Conservation (phyloP, 2,329 filamentous ascomycete species). For the Colletotrichum salicis region DNA sequence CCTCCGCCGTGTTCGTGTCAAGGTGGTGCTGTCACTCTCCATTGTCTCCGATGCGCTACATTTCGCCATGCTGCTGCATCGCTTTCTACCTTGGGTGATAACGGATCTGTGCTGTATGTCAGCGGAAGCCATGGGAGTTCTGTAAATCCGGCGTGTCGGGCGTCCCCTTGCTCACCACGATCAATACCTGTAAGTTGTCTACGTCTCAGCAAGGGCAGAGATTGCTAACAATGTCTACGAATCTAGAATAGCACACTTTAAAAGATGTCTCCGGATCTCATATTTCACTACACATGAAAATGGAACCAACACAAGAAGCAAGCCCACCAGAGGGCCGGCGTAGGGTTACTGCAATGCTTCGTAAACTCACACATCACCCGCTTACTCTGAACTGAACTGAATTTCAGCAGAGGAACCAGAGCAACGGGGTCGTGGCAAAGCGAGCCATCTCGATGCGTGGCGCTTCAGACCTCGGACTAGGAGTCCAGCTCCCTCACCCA, state of each 20-base stretch:
- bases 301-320: no score
- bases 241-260: background rate
- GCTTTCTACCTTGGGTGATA: background rate
- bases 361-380: no score
- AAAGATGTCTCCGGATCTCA: background rate
- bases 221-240: background rate
- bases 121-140: background rate
- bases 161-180: background rate
- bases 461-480: constrained; percentile 6
- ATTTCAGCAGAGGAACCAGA: background rate
- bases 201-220: background rate
- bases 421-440: constrained; percentile 6
- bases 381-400: background rate
- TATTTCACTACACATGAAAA: background rate
- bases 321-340: no score
- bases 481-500: constrained; percentile 16
- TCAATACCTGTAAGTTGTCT: background rate
- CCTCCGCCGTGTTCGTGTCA: constrained; percentile 6
- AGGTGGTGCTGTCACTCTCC: background rate
- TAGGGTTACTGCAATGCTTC: background rate
- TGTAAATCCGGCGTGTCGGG: background rate
- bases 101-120: background rate
- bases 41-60: background rate
- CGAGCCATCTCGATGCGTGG: constrained; percentile 22
- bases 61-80: background rate